Evolutionary conservation across 164 flowering plant genomes (phyloP).

Genomic region (Vitis amurensis): DNA sequence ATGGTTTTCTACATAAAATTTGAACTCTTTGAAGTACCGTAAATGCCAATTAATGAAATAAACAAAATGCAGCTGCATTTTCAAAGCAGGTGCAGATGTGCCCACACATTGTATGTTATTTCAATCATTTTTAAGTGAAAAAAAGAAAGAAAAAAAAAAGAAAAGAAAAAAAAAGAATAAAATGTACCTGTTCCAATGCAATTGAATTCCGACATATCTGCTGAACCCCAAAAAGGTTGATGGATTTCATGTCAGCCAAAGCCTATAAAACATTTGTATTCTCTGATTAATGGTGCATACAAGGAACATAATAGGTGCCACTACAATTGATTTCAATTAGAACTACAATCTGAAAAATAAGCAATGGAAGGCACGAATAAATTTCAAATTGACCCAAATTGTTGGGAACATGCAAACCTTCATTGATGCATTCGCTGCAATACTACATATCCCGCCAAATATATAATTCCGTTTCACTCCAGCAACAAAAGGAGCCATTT

Average conservation of each 20-base stretch:
- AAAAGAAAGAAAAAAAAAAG: neutral
- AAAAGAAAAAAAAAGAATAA: neutral
- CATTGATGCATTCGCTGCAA: conserved; percentile 80
- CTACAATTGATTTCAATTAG: neutral
- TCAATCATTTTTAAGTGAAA: neutral
- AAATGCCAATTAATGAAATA: too few relatives aligned
- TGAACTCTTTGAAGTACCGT: too few relatives aligned
- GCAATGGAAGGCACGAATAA: neutral
- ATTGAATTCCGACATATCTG: conserved; percentile 97
- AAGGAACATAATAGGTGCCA: neutral
- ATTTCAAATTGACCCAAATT: neutral
- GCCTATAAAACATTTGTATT: conserved; percentile 51
- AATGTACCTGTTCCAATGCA: conserved; percentile 91
- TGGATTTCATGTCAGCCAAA: conserved; percentile 86
- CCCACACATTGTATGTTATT: neutral
- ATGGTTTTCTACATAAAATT: too few relatives aligned
- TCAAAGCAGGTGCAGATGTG: too few relatives aligned
- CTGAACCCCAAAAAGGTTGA: conserved; percentile 97
- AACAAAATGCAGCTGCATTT: too few relatives aligned
- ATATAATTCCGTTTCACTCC: conserved; percentile 78
- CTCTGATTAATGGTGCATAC: conserved; percentile 9
- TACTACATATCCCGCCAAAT: conserved; percentile 90
- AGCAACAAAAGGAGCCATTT: conserved; percentile 90
- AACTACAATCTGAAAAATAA: neutral
- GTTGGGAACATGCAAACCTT: conserved; percentile 53